A percentile compares a stretch with the other conserved stretches of the same genome.
phyloP scores from a whole-genome alignment of 225 moss, liverwort and hornwort genomes.

The Polytrichum formosum region DNA sequence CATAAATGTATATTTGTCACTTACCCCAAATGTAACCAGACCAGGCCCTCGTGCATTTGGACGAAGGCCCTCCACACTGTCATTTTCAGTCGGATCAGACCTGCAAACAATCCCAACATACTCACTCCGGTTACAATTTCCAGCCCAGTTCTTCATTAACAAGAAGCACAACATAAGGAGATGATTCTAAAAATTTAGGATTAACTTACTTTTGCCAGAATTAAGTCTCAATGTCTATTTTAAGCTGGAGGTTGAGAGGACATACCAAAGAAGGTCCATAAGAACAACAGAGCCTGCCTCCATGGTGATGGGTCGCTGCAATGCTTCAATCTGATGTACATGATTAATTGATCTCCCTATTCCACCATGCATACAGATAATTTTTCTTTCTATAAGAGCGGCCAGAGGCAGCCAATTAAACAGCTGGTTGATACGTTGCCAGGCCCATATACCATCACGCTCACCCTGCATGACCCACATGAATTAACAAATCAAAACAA shows the following conservation, averaged over 20 bases:
- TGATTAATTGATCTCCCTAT: slow-evolving; percentile 86
- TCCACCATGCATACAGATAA: slow-evolving; percentile 95
- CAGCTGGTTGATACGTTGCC: slow-evolving; percentile 83
- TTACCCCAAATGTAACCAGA: slow-evolving; percentile 80
- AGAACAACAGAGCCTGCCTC: slow-evolving; percentile 89
- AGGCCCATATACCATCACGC: slow-evolving; percentile 83
- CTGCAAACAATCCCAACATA: slow-evolving; percentile 27
- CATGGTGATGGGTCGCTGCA: slow-evolving; percentile 86
- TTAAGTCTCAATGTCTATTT: not conserved
- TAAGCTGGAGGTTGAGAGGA: not conserved
- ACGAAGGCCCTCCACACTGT: slow-evolving; percentile 81
- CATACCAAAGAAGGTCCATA: slow-evolving; percentile 84
- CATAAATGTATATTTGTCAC: slow-evolving; percentile 3
- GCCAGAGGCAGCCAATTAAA: slow-evolving; percentile 90
- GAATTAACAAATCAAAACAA: no score
- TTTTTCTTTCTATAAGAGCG: slow-evolving; percentile 79
- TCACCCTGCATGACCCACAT: slow-evolving; percentile 52
- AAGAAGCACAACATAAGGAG: not conserved
- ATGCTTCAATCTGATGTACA: slow-evolving; percentile 76
- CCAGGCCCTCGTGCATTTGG: slow-evolving; percentile 91
- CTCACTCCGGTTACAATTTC: not conserved
- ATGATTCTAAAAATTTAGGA: no score
- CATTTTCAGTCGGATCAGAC: slow-evolving; percentile 93
- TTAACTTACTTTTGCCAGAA: no score
- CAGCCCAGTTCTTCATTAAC: not conserved